phyloP scores from a whole-genome alignment of 345 rosid species.

The Brassica nigra region DNA sequence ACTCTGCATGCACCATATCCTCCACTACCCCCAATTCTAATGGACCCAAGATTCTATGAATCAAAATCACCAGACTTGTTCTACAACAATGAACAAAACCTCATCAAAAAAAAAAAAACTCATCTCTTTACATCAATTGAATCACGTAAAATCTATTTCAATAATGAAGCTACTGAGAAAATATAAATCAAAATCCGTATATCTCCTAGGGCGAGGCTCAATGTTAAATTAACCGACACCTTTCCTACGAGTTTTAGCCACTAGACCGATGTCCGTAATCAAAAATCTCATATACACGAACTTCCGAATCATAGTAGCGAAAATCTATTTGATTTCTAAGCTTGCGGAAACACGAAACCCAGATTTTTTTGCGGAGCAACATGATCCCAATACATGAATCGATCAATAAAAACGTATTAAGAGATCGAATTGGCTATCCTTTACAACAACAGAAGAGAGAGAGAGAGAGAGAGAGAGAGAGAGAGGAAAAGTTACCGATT shows the following conservation, averaged over 20 bases:
- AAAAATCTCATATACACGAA: not conserved
- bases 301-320: not conserved
- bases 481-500: not conserved
- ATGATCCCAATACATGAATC: not conserved
- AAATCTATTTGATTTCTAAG: not conserved
- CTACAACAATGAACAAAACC: slow-evolving; percentile 13
- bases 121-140: not conserved
- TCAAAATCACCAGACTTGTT: not conserved
- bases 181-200: too few relatives aligned
- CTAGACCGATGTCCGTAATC: not conserved
- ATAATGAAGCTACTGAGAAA: too few relatives aligned
- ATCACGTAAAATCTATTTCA: not conserved
- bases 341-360: not conserved
- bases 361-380: not conserved
- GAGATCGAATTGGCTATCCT: not conserved
- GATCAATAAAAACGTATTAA: not conserved
- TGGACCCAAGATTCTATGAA: not conserved
- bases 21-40: slow-evolving; percentile 26
- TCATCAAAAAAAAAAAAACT: not conserved
- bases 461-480: not conserved
- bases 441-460: not conserved
- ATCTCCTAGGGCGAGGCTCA: too few relatives aligned
- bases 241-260: too few relatives aligned
- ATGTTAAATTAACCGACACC: too few relatives aligned
- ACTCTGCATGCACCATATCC: slow-evolving; percentile 14